Evolutionary conservation across 2,329 filamentous ascomycete genomes (phyloP), one percentile per base, ranked within the genome.

Genomic region (Rhynchosporium agropyri): DNA sequence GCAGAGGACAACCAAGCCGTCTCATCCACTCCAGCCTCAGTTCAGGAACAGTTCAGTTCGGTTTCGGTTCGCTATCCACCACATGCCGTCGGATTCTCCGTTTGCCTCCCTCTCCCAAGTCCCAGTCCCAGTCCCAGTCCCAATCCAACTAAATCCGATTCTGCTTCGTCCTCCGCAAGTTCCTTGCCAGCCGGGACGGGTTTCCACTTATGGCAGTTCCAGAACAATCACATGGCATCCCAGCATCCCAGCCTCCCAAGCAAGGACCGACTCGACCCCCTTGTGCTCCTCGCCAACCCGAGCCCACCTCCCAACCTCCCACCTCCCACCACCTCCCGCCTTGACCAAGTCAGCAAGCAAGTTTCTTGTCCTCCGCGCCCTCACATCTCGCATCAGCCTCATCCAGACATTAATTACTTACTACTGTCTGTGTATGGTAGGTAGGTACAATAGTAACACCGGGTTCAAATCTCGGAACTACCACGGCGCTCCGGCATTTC

Each of bases 401-500:
- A 57, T 57, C 54, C 38, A 29, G 40, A 45, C 40, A 20, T 20
- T 20, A 20, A n/a, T n/a, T n/a, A n/a, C n/a, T n/a, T n/a, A n/a
- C n/a, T n/a, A n/a, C n/a, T n/a, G n/a, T n/a, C n/a, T n/a, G n/a
- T n/a, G n/a, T n/a, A n/a, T n/a, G n/a, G n/a, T n/a, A n/a, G n/a
- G 20, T 20, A 20, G 20, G 20, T 1, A 20, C 20, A 20, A 20
- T 20, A 33, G 5, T 28, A 42, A 33, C 15, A 49, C 46, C 56
- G 43, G 38, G 28, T 31, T 31, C 42, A 40, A 13, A 46, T 50
- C 33, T 40, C 57, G 57, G 57, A 26, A 29, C 26, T 42, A 51
- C 57, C 57, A 59, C 57, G 57, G 57, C 46, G 46, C 20, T 50
- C 49, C 57, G 57, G 57, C 57, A 59, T 51, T 59, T 51, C 51